Conservation (phyloP, 2,329 filamentous ascomycete genomes). For the Claviceps arundinis region DNA sequence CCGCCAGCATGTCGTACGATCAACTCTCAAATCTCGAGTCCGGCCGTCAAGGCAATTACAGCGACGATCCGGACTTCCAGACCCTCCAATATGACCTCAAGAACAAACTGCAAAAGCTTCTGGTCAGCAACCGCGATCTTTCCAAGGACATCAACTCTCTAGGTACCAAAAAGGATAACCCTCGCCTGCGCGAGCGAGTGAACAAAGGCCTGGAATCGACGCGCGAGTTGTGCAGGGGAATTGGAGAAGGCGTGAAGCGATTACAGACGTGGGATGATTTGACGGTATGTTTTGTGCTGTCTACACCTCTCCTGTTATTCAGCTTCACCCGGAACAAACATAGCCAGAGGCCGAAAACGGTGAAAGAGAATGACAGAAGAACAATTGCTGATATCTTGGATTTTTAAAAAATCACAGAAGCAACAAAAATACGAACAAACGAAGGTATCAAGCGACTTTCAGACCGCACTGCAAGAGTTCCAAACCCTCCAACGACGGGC, state of each 20-base stretch:
- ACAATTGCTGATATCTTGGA: background rate
- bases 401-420: constrained; percentile 57
- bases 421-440: constrained; percentile 94
- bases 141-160: constrained; percentile 74
- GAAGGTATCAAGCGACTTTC: constrained; percentile 89
- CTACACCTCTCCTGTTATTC: background rate
- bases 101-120: constrained; percentile 78
- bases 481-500: constrained; percentile 81
- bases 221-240: constrained; percentile 73
- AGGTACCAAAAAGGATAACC: constrained; percentile 82
- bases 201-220: constrained; percentile 80
- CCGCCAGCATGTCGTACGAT: constrained; percentile 69
- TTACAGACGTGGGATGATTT: constrained; percentile 78
- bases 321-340: background rate
- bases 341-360: background rate
- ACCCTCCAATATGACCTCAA: constrained; percentile 70
- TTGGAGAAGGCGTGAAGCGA: constrained; percentile 88
- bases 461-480: constrained; percentile 77
- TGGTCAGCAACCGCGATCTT: constrained; percentile 75
- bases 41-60: constrained; percentile 62
- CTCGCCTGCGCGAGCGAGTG: constrained; percentile 79
- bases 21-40: constrained; percentile 75
- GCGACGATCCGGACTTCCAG: constrained; percentile 87
- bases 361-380: background rate
- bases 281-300: constrained; percentile 40